Evolutionary conservation across 2,329 filamentous ascomycete genomes (phyloP).

Genomic region (Stachybotrys echinatus): DNA sequence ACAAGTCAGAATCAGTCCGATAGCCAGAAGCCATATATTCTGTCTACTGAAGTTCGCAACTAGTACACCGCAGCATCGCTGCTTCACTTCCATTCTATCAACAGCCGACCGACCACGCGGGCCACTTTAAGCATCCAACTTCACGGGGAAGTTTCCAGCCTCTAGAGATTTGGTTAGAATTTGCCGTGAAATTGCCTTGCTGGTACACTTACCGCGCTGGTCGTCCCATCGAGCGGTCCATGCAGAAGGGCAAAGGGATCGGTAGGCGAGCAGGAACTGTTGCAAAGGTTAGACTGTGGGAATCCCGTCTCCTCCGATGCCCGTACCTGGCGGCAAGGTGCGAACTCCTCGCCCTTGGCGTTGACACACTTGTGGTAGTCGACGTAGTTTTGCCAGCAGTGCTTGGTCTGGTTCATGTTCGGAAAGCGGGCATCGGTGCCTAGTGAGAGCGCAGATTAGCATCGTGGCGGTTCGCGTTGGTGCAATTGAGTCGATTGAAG

Average conservation of each 20-base stretch:
- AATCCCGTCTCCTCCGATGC: neutral
- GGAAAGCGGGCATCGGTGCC: conserved; percentile 99
- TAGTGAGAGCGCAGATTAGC: conserved; percentile 29
- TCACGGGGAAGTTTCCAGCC: conserved; percentile 62
- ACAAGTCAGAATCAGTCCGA: no score
- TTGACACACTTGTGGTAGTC: conserved; percentile 99
- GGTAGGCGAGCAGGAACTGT: conserved; percentile 94
- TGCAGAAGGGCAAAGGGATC: conserved; percentile 91
- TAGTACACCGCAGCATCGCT: conserved; percentile 32
- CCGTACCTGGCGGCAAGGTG: conserved; percentile 88
- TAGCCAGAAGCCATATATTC: conserved; percentile 2
- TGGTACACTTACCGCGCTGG: conserved; percentile 71
- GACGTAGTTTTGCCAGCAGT: conserved; percentile 99
- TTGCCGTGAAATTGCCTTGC: neutral
- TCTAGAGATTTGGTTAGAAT: conserved; percentile 39
- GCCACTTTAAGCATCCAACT: conserved; percentile 51
- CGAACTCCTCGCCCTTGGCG: conserved; percentile 98
- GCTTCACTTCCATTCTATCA: conserved; percentile 22
- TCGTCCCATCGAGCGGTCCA: conserved; percentile 97
- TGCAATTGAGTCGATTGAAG: conserved; percentile 21
- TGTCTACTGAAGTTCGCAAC: conserved; percentile 23
- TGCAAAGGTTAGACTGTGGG: conserved; percentile 12
- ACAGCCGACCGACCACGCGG: conserved; percentile 4
- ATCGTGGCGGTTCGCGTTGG: neutral
- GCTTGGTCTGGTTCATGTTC: conserved; percentile 97